Percentiles rank a stretch among this genome's conserved stretches.
Evolutionary conservation across 1,139 yeast genomes (phyloP).

Genomic region (Pneumocystis canis): DNA sequence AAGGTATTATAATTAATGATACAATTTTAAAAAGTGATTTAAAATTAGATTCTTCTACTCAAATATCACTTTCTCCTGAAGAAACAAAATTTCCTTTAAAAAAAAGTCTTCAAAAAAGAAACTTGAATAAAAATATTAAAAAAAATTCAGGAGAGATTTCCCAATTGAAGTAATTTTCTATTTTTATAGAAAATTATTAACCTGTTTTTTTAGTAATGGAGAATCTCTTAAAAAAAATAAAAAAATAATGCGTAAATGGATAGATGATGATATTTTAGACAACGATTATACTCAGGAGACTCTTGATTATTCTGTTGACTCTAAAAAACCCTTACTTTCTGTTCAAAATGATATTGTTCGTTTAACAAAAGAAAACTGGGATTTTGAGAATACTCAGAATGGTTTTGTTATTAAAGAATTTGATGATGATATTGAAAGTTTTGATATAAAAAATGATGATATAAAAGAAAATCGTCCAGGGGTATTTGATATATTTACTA

Average conservation of each 20-base stretch:
- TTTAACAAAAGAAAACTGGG: slow-evolving; percentile 31
- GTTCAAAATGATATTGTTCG: slow-evolving; percentile 15
- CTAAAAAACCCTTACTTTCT: slow-evolving; percentile 26
- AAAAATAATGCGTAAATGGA: slow-evolving; percentile 31
- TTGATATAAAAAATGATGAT: not conserved
- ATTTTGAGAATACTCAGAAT: slow-evolving; percentile 35
- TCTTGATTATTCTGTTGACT: slow-evolving; percentile 20
- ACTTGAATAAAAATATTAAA: not conserved
- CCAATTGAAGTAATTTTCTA: not conserved
- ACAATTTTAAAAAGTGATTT: not conserved
- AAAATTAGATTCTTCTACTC: not conserved
- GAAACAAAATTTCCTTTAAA: not conserved
- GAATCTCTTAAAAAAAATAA: slow-evolving; percentile 2
- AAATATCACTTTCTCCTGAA: not conserved
- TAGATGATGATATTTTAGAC: slow-evolving; percentile 31
- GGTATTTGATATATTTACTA: slow-evolving; percentile 42
- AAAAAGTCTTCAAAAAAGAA: not conserved
- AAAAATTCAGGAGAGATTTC: not conserved
- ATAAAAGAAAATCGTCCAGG: slow-evolving; percentile 10
- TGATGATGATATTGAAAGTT: slow-evolving; percentile 2
- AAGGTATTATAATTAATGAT: slow-evolving; percentile 8
- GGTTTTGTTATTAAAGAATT: slow-evolving; percentile 34
- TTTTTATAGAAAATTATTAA: not conserved
- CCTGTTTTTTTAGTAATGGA: not conserved
- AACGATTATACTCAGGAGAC: slow-evolving; percentile 25